Percentiles rank a stretch among this genome's conserved stretches.
phyloP scores from a whole-genome alignment of 1,284 basidiomycete species.

The Pseudomicrostroma phylloplanum region DNA sequence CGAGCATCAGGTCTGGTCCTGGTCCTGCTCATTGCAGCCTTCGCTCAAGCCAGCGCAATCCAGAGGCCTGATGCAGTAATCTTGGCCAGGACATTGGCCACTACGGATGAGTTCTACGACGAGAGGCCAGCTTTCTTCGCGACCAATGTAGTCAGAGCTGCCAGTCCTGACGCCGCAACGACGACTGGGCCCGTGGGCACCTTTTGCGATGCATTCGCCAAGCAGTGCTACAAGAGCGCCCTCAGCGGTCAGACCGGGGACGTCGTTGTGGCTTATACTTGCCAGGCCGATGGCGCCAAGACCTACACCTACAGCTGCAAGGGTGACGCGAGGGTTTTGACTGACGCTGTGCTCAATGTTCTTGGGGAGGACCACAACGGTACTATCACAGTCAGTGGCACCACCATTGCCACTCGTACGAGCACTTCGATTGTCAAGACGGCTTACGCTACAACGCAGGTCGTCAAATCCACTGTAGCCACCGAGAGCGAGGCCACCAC shows the following conservation, averaged over 20 bases:
- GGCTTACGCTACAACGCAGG: conserved; percentile 3
- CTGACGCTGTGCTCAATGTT: conserved; percentile 2
- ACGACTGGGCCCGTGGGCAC: too few species aligned
- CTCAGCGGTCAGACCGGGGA: conserved; percentile 23
- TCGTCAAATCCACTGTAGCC: not conserved
- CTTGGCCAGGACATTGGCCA: too few species aligned
- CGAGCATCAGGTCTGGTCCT: too few species aligned
- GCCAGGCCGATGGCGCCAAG: conserved; percentile 9
- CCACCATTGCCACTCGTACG: conserved; percentile 7
- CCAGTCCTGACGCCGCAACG: too few species aligned
- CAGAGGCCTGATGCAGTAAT: too few species aligned
- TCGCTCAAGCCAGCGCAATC: too few species aligned
- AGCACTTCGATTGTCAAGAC: not conserved
- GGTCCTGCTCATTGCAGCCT: too few species aligned
- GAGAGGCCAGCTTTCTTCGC: too few species aligned
- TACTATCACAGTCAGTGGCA: not conserved
- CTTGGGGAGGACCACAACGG: conserved; percentile 5
- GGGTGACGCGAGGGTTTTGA: not conserved
- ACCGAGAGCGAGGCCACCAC: not conserved
- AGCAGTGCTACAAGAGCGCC: conserved; percentile 4
- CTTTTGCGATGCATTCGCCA: conserved; percentile 12
- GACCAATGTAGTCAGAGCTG: too few species aligned
- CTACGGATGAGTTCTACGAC: too few species aligned
- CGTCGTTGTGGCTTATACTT: conserved; percentile 8
- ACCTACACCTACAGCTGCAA: conserved; percentile 10